Evolutionary conservation across 768 basidiomycete genomes (phyloP).

Genomic region (Lactarius tabidus): DNA sequence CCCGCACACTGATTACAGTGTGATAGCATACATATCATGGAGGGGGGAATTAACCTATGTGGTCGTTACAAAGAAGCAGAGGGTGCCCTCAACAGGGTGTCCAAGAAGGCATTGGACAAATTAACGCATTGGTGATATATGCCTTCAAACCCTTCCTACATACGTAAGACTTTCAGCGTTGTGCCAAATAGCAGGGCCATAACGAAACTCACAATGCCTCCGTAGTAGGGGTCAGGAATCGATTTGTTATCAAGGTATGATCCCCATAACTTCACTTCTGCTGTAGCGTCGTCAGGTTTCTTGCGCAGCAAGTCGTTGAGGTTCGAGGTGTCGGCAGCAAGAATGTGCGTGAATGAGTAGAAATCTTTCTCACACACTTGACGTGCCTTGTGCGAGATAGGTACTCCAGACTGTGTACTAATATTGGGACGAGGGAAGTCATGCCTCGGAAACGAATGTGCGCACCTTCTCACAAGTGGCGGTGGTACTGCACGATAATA

Average conservation of each 20-base stretch:
- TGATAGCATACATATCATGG: too few species aligned
- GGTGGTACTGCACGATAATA: constrained; percentile 48
- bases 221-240: constrained; percentile 87
- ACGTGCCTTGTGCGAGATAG: constrained; percentile 67
- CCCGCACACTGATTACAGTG: neutral
- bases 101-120: constrained; percentile 77
- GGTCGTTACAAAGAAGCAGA: constrained; percentile 7
- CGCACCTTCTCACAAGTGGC: constrained; percentile 65
- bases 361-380: constrained; percentile 66
- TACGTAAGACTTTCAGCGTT: constrained; percentile 28
- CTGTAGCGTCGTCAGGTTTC: constrained; percentile 47
- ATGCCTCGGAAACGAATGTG: neutral
- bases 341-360: constrained; percentile 71
- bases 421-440: neutral
- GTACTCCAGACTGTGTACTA: constrained; percentile 55
- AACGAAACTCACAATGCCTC: constrained; percentile 48
- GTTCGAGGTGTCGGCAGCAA: constrained; percentile 81
- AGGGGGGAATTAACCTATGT: neutral
- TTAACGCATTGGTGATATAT: constrained; percentile 73
- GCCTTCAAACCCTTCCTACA: constrained; percentile 65
- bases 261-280: constrained; percentile 74
- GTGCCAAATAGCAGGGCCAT: neutral
- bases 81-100: constrained; percentile 45
- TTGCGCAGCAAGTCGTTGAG: constrained; percentile 55
- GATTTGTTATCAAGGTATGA: constrained; percentile 65